Evolutionary conservation across 441 rosid genomes (phyloP).

Genomic region (Erodium chrysanthum): DNA sequence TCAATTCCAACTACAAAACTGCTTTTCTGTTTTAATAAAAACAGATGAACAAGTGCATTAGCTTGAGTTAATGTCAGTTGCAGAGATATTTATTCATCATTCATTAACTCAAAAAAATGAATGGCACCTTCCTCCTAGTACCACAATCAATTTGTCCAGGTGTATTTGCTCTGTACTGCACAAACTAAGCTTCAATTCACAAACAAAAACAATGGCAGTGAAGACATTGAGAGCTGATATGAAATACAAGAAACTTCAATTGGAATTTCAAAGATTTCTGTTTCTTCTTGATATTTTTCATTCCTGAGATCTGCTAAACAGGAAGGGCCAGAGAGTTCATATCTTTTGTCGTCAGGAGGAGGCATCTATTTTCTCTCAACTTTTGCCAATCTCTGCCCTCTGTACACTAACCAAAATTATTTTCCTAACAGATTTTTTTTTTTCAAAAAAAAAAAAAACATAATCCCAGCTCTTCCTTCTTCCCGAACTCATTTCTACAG

Average conservation of each 20-base stretch:
- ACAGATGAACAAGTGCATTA: not conserved
- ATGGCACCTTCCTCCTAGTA: not conserved
- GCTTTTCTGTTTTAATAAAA: not conserved
- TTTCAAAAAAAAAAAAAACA: conserved; percentile 24
- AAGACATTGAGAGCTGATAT: not conserved
- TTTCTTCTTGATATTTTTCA: not conserved
- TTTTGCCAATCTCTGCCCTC: conserved; percentile 18
- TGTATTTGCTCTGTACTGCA: not conserved
- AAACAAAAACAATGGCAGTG: not conserved
- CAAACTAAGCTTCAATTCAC: not conserved
- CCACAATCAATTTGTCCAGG: not conserved
- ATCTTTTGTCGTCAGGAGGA: not conserved
- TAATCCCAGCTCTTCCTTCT: not conserved
- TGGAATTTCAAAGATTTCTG: not conserved
- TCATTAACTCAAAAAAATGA: not conserved
- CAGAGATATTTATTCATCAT: not conserved
- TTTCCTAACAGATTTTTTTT: conserved; percentile 23
- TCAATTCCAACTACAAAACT: not conserved
- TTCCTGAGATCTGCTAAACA: not conserved
- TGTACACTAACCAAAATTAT: conserved; percentile 65
- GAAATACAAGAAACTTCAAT: not conserved
- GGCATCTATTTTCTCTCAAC: not conserved
- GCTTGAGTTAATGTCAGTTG: not conserved
- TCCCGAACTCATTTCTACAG: not conserved
- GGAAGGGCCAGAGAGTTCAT: not conserved